Percentiles rank a stretch among this genome's conserved stretches.
Conservation (phyloP, 148 eudicot genomes). For the Arctostaphylos glauca region DNA sequence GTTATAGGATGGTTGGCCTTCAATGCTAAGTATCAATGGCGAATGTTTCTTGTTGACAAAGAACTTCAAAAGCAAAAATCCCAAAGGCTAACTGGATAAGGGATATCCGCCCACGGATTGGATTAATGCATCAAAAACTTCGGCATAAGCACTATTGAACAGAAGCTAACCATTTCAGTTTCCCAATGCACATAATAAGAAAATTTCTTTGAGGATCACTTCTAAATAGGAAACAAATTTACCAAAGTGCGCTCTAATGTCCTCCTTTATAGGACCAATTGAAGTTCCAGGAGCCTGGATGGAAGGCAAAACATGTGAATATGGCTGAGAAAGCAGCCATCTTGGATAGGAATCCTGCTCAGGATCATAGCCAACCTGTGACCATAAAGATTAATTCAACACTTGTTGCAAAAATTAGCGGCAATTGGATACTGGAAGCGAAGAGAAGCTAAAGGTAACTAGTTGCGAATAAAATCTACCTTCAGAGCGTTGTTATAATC, state of each 20-base stretch:
- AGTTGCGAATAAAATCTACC: constrained; percentile 30
- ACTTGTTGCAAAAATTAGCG: not conserved
- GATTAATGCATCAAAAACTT: not conserved
- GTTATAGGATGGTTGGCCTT: not conserved
- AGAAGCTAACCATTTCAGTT: not conserved
- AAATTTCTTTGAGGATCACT: not conserved
- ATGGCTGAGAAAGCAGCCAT: constrained; percentile 87
- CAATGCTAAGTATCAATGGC: not conserved
- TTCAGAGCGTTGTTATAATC: constrained; percentile 97
- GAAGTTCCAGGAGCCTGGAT: constrained; percentile 77
- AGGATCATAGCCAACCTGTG: constrained; percentile 93
- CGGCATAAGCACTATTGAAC: not conserved
- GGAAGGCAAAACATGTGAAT: constrained; percentile 63
- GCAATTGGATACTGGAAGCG: not conserved
- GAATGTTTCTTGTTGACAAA: not conserved
- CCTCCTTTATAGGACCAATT: constrained; percentile 61
- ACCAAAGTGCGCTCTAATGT: constrained; percentile 61
- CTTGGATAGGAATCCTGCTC: constrained; percentile 77
- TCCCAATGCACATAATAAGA: not conserved
- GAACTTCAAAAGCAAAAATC: not conserved
- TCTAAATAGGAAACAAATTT: constrained; percentile 16
- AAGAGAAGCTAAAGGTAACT: not conserved
- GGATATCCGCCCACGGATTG: not conserved
- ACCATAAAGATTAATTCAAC: not conserved
- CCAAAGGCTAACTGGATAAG: not conserved